A percentile compares a stretch with the other conserved stretches of the same genome.
Conservation (phyloP, 306 rosid genomes). For the Pyrus pyrifolia region DNA sequence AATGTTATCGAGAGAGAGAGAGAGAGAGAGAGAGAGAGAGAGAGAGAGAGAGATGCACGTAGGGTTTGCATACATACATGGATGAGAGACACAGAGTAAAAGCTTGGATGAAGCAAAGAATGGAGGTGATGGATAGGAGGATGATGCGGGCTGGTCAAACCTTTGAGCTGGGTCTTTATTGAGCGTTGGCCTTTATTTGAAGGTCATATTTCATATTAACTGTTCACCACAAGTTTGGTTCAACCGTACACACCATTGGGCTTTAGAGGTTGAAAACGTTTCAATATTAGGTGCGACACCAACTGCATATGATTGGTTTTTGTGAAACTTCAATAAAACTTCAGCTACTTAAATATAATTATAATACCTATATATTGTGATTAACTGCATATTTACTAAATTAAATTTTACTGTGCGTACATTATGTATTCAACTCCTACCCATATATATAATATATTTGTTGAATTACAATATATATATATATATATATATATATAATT, state of each 20-base stretch:
- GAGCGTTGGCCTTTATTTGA: not conserved
- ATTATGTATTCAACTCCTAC: too few species aligned
- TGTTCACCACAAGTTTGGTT: not conserved
- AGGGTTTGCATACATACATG: not conserved
- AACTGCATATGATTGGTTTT: not conserved
- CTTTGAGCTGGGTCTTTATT: not conserved
- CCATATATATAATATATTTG: too few species aligned
- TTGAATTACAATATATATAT: too few species aligned
- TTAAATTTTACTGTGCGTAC: too few species aligned
- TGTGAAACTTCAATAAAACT: too few species aligned
- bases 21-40: not conserved
- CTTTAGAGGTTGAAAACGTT: not conserved
- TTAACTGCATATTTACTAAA: too few species aligned
- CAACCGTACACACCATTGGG: not conserved
- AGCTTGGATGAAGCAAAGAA: not conserved
- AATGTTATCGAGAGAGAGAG: not conserved
- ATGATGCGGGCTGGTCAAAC: conserved; percentile 10
- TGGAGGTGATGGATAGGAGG: conserved; percentile 11
- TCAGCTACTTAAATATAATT: too few species aligned
- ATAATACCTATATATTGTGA: too few species aligned
- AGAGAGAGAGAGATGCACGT: not conserved
- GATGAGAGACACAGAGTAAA: not conserved
- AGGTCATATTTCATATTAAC: not conserved
- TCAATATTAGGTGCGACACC: not conserved
- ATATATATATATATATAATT: too few species aligned